These are phyloP conservation scores for Laburnicola sp. DNA, from an alignment of 2,329 filamentous ascomycete genomes.

Conservation along the genomic window DNA sequence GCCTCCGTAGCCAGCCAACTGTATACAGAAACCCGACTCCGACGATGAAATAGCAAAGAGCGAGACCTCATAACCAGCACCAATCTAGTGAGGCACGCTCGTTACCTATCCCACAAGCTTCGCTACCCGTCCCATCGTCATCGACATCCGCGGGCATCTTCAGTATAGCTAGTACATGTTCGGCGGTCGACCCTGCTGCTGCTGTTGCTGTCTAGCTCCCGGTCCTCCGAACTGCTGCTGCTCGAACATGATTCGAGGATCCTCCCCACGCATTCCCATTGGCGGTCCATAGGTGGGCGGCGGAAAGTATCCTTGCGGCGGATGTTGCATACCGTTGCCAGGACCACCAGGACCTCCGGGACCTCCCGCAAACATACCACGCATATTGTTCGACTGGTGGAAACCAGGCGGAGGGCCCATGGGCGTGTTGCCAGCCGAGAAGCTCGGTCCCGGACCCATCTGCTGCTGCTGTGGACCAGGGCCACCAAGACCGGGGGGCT, in stretches of 20 bases:
- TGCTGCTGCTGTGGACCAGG: constrained; percentile 30
- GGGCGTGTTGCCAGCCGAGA: constrained; percentile 45
- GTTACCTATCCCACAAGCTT: too few species aligned
- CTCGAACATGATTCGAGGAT: constrained; percentile 44
- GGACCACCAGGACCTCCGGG: constrained; percentile 24
- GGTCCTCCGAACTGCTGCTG: constrained; percentile 41
- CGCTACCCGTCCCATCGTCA: not conserved
- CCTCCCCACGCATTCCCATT: constrained; percentile 38
- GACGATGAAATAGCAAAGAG: too few species aligned
- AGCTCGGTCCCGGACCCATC: constrained; percentile 39
- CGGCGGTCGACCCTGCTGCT: constrained; percentile 35
- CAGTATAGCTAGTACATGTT: constrained; percentile 36
- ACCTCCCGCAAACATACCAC: constrained; percentile 32
- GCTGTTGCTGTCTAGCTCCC: constrained; percentile 21
- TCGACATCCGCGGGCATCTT: not conserved
- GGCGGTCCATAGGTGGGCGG: constrained; percentile 38
- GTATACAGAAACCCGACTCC: too few species aligned
- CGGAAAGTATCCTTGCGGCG: constrained; percentile 43
- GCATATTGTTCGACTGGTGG: constrained; percentile 34
- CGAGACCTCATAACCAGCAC: too few species aligned
- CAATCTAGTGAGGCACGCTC: too few species aligned
- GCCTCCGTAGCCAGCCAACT: too few species aligned
- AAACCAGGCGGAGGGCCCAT: constrained; percentile 44
- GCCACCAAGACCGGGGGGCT: constrained; percentile 41
- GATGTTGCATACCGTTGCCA: constrained; percentile 38